Base-by-base conservation (phyloP, 2,329 filamentous ascomycete species). In the Beauveria pseudobassiana region DNA sequence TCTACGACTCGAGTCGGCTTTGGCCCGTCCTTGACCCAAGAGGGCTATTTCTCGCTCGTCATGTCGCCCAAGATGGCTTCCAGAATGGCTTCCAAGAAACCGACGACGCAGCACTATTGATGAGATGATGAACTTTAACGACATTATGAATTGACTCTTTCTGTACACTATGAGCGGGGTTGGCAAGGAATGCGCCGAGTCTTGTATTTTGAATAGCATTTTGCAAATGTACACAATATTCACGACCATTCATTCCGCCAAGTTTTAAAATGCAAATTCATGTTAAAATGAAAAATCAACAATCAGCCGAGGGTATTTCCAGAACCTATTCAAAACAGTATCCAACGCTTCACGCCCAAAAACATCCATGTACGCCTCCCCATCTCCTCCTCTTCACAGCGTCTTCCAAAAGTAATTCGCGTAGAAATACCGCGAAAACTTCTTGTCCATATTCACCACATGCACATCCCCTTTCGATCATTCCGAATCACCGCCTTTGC, bases 391-490 rank as follows among this genome's bases (percentile, higher is more conserved):
- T 30, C n/a, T 49, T 68, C 63, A 96, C 73, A 97, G 80, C 34
- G 87, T 93, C 69, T 91, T 83, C 95, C 95, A 99, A 71, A 98
- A 96, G 73, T 96, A 96, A 69, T 96, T 96, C 24, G 93, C 91
- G 70, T 97, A 96, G 71, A 96, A 97, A 73, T 89, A 93, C 64
- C 87, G 83, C 63, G 90, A 93, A 73, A 96, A 93, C 77, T 95
- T 96, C 69, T 89, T 87, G 69, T 98, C 93, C 73, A 99, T 87
- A 70, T 96, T 96, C 64, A 99, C 88, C 55, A 98, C 90, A 73
- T 96, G 91, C 57, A 98, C 91, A 72, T 98, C 93, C 9, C 93
- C 78, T 92, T 93, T 66, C 86, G 82, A 63, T 87, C 87, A 72
- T 96, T 97, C 64, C 91, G 81, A 66, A 98, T 88, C 20, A 96